A percentile compares a stretch with the other conserved stretches of the same genome.
Conservation (phyloP, 331 rosid genomes). For the Pyrus hybrid region DNA sequence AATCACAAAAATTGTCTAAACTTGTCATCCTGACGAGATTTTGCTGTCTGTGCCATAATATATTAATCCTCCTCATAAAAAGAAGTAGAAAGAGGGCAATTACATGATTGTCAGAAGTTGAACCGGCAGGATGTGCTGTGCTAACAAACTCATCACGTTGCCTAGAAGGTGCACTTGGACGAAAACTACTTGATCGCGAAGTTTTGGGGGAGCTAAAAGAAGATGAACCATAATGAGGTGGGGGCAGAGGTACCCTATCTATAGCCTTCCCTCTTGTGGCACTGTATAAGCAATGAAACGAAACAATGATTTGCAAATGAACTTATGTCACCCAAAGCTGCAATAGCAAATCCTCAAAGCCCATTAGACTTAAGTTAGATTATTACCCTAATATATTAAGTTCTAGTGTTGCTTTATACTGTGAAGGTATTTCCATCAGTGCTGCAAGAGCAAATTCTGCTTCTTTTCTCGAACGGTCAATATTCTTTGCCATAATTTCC, state of each 20-base stretch:
- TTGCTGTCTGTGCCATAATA: background rate
- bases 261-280: slow-evolving; percentile 51
- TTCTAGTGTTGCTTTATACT: slow-evolving; percentile 82
- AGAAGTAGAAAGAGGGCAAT: slow-evolving; percentile 12
- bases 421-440: slow-evolving; percentile 90
- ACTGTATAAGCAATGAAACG: slow-evolving; percentile 22
- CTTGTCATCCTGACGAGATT: background rate
- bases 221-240: slow-evolving; percentile 66
- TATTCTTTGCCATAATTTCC: slow-evolving; percentile 77
- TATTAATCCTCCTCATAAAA: background rate
- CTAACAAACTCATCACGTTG: slow-evolving; percentile 13
- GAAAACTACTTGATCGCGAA: slow-evolving; percentile 36
- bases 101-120: slow-evolving; percentile 68
- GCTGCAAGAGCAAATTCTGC: slow-evolving; percentile 81
- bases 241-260: slow-evolving; percentile 78
- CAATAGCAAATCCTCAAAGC: slow-evolving; percentile 10
- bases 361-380: slow-evolving; percentile 3
- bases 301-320: slow-evolving; percentile 6
- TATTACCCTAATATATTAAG: slow-evolving; percentile 70
- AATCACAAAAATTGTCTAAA: slow-evolving; percentile 11
- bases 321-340: slow-evolving; percentile 1
- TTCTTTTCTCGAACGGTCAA: slow-evolving; percentile 69
- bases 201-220: slow-evolving; percentile 38
- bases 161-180: slow-evolving; percentile 48
- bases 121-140: slow-evolving; percentile 20